These are phyloP conservation scores for Phoenix roebelenii DNA, from an alignment of 176 grass and related monocot genomes.

Conservation along the genomic window DNA sequence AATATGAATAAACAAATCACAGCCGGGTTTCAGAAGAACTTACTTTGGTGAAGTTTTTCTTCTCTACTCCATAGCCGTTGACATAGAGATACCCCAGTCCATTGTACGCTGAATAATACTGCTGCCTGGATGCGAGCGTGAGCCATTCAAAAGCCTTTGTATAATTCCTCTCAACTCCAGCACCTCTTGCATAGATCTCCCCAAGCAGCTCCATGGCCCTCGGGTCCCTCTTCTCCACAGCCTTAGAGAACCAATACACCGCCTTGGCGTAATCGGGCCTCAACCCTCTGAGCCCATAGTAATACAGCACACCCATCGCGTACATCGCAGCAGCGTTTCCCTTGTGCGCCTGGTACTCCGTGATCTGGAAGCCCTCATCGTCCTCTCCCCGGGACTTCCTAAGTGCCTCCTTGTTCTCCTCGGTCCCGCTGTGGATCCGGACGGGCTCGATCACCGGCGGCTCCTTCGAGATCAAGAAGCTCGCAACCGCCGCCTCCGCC, in stretches of 20 bases:
- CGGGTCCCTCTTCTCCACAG: conserved; percentile 75
- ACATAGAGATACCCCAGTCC: conserved; percentile 94
- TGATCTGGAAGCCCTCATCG: conserved; percentile 94
- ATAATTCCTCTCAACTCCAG: conserved; percentile 87
- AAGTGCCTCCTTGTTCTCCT: conserved; percentile 88
- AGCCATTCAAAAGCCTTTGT: conserved; percentile 87
- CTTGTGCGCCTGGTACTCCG: conserved; percentile 84
- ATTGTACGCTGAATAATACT: conserved; percentile 96
- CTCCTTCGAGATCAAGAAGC: conserved; percentile 89
- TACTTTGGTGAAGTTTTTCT: conserved; percentile 86
- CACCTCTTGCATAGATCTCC: conserved; percentile 92
- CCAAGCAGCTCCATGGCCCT: conserved; percentile 72
- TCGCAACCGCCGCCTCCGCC: conserved; percentile 80
- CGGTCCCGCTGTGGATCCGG: conserved; percentile 80
- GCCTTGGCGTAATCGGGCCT: conserved; percentile 71
- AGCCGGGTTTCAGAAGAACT: conserved; percentile 13
- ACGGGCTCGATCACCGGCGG: conserved; percentile 56
- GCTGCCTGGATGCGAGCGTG: conserved; percentile 62
- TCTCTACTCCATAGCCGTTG: conserved; percentile 93
- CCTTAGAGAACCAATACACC: conserved; percentile 74
- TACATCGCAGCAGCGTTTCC: conserved; percentile 74
- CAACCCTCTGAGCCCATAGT: conserved; percentile 87
- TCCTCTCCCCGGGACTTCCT: conserved; percentile 87
- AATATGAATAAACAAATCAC: too few relatives aligned
- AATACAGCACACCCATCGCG: conserved; percentile 87